Conservation (phyloP, 2,329 filamentous ascomycete genomes). For the Aspergillus proliferans region DNA sequence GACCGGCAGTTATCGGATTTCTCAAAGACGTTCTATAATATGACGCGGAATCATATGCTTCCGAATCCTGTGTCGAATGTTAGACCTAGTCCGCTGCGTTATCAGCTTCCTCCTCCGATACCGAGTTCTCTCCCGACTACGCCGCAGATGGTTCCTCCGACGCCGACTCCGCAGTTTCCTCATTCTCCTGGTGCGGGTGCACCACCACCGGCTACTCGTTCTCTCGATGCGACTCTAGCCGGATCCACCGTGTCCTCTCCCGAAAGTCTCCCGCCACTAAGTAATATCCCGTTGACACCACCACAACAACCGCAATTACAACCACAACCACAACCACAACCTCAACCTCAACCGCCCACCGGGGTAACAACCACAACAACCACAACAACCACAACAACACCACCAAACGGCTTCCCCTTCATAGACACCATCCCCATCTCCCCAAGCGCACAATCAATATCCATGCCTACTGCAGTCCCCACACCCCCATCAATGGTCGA, state of each 20-base stretch:
- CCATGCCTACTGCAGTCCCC: slow-evolving; percentile 13
- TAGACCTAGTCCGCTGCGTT: slow-evolving; percentile 20
- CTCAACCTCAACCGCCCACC: not conserved
- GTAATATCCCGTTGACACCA: slow-evolving; percentile 6
- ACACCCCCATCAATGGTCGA: slow-evolving; percentile 35
- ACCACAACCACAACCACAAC: not conserved
- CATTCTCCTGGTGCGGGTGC: slow-evolving; percentile 5
- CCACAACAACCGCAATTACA: not conserved
- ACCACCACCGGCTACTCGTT: slow-evolving; percentile 2
- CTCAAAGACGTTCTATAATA: slow-evolving; percentile 29
- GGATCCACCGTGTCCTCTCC: slow-evolving; percentile 11
- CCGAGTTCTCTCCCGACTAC: slow-evolving; percentile 5
- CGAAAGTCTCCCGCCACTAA: slow-evolving; percentile 7
- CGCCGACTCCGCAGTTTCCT: slow-evolving; percentile 10
- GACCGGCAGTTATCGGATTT: slow-evolving; percentile 24
- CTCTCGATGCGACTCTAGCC: slow-evolving; percentile 5
- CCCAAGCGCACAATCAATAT: slow-evolving; percentile 7
- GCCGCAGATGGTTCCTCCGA: slow-evolving; percentile 2
- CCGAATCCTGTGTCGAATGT: slow-evolving; percentile 15
- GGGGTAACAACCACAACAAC: slow-evolving; percentile 1
- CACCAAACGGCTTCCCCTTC: slow-evolving; percentile 11
- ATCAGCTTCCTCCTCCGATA: slow-evolving; percentile 14
- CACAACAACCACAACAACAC: not conserved
- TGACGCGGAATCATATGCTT: slow-evolving; percentile 27
- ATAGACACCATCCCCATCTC: slow-evolving; percentile 15